A percentile compares a stretch with the other conserved stretches of the same genome.
Evolutionary conservation across 306 rosid genomes (phyloP).

Genomic region (Morella rubra): DNA sequence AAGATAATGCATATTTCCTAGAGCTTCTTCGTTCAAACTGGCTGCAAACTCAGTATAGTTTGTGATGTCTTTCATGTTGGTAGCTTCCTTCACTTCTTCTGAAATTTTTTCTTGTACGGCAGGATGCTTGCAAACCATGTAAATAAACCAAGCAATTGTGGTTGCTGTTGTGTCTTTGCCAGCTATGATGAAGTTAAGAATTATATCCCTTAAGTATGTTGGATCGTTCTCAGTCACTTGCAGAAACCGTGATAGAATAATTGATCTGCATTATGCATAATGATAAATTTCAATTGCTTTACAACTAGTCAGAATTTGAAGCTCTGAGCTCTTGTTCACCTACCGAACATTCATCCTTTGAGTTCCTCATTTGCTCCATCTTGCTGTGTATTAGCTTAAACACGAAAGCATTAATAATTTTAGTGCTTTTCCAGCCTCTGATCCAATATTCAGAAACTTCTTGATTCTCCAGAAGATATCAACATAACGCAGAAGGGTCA

Average conservation of each 20-base stretch:
- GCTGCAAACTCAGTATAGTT: slow-evolving; percentile 46
- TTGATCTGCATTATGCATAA: slow-evolving; percentile 38
- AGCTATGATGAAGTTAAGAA: slow-evolving; percentile 64
- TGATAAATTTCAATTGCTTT: slow-evolving; percentile 6
- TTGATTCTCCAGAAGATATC: slow-evolving; percentile 74
- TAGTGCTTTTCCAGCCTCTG: slow-evolving; percentile 50
- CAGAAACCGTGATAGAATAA: slow-evolving; percentile 69
- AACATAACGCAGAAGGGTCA: slow-evolving; percentile 58
- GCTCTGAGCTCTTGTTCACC: slow-evolving; percentile 26
- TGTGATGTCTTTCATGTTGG: slow-evolving; percentile 29
- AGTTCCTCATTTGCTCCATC: slow-evolving; percentile 44
- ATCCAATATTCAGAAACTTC: slow-evolving; percentile 63
- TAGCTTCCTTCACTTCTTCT: slow-evolving; percentile 59
- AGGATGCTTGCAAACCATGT: slow-evolving; percentile 68
- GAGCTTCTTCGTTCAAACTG: slow-evolving; percentile 46
- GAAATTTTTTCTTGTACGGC: slow-evolving; percentile 56
- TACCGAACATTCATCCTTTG: slow-evolving; percentile 43
- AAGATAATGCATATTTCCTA: slow-evolving; percentile 71
- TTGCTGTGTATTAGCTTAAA: slow-evolving; percentile 51
- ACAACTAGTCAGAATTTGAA: slow-evolving; percentile 12
- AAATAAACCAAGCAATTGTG: slow-evolving; percentile 75
- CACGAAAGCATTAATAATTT: slow-evolving; percentile 49
- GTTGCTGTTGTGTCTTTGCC: slow-evolving; percentile 77
- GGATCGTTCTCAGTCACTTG: slow-evolving; percentile 38
- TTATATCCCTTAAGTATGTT: slow-evolving; percentile 56